Conservation (phyloP, 371 early-diverging fungal species). For the Vairimorpha ceranae region DNA sequence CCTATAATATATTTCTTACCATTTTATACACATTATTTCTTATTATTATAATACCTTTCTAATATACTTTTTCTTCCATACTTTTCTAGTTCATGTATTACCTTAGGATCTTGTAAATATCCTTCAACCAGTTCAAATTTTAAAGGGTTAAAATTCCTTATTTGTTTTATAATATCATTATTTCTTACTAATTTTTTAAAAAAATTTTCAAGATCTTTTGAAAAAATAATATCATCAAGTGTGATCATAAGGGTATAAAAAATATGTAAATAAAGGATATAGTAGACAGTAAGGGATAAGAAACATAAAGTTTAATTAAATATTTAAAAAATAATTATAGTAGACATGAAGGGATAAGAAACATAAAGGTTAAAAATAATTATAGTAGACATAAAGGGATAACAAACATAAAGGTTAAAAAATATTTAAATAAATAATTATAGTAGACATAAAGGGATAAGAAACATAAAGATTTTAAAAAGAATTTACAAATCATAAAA, state of each 20-base stretch:
- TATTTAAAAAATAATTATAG: too few relatives aligned
- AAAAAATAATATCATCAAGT: neutral
- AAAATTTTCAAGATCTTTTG: neutral
- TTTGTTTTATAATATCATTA: constrained; percentile 2
- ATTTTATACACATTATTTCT: too few relatives aligned
- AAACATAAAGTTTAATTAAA: too few relatives aligned
- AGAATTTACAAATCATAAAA: neutral
- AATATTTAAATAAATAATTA: too few relatives aligned
- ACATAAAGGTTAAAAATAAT: too few relatives aligned
- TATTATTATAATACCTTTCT: neutral
- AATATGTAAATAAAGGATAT: neutral
- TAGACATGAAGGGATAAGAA: too few relatives aligned
- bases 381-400: too few relatives aligned
- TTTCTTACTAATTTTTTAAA: neutral
- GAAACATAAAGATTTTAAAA: neutral
- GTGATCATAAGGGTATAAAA: neutral
- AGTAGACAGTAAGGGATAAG: too few relatives aligned
- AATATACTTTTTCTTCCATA: constrained; percentile 4
- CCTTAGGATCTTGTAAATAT: neutral
- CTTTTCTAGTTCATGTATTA: neutral
- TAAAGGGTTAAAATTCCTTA: neutral
- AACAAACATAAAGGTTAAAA: too few relatives aligned
- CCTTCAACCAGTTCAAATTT: neutral
- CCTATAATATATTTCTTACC: too few relatives aligned
- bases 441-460: too few relatives aligned